A percentile compares a stretch with the other conserved stretches of the same genome.
Evolutionary conservation across 139 green algal genomes (phyloP).

Genomic region (Picochlorum sp.): DNA sequence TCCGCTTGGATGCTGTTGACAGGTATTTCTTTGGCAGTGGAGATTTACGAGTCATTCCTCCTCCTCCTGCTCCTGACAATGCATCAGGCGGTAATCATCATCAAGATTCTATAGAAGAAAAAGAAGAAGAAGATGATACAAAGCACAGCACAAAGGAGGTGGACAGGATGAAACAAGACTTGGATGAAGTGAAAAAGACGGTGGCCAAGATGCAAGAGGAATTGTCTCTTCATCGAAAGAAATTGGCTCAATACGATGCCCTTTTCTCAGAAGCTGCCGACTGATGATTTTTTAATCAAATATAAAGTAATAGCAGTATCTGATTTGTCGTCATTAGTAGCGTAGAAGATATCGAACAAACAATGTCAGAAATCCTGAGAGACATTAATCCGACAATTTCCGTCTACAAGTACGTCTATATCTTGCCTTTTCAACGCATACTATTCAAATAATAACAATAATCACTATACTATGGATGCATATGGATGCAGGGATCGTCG

Average conservation of each 20-base stretch:
- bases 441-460: neutral
- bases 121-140: too few species aligned
- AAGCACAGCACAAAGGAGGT: too few species aligned
- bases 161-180: too few species aligned
- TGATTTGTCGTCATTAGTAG: too few species aligned
- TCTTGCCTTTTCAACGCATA: neutral
- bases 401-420: constrained; percentile 9
- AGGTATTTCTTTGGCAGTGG: neutral
- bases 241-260: neutral
- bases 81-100: too few species aligned
- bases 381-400: constrained; percentile 23
- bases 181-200: neutral
- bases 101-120: too few species aligned
- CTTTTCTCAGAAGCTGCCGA: neutral
- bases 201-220: neutral
- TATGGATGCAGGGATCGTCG: constrained; percentile 64
- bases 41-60: too few species aligned
- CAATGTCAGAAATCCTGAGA: constrained; percentile 22
- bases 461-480: too few species aligned
- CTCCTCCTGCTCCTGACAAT: too few species aligned
- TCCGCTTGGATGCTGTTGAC: constrained; percentile 4
- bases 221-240: neutral
- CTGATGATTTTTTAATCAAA: too few species aligned
- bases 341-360: neutral
- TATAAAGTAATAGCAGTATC: too few species aligned